Evolutionary conservation across 768 basidiomycete genomes (phyloP).

Genomic region (Pholiota conissans): DNA sequence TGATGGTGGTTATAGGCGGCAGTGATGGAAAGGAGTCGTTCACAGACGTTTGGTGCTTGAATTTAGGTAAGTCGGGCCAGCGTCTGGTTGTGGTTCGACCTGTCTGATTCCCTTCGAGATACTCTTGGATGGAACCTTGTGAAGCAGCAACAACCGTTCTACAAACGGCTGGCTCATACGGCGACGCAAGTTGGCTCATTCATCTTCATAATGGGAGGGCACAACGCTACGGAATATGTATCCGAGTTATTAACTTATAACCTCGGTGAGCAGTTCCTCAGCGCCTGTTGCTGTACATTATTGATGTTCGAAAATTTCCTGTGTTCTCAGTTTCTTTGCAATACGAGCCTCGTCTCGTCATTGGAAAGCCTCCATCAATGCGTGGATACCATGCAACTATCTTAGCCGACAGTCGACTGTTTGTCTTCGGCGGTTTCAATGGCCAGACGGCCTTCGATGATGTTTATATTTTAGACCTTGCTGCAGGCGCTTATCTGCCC

Average conservation of each 20-base stretch:
- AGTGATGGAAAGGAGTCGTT: slow-evolving; percentile 90
- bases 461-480: slow-evolving; percentile 82
- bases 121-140: slow-evolving; percentile 47
- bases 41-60: slow-evolving; percentile 83
- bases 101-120: slow-evolving; percentile 27
- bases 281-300: background rate
- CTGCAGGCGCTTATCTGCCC: slow-evolving; percentile 84
- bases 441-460: slow-evolving; percentile 85
- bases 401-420: slow-evolving; percentile 81
- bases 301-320: background rate
- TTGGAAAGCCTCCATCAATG: slow-evolving; percentile 66
- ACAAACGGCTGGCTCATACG: slow-evolving; percentile 80
- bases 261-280: slow-evolving; percentile 54
- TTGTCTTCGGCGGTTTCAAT: slow-evolving; percentile 88
- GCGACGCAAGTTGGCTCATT: slow-evolving; percentile 91
- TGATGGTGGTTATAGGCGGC: slow-evolving; percentile 89
- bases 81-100: background rate
- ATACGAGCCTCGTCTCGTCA: slow-evolving; percentile 72
- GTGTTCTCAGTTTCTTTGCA: slow-evolving; percentile 67
- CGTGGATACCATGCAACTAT: slow-evolving; percentile 87
- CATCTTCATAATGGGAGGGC: slow-evolving; percentile 87
- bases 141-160: slow-evolving; percentile 34
- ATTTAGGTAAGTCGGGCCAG: slow-evolving; percentile 62
- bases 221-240: slow-evolving; percentile 76
- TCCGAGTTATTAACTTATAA: slow-evolving; percentile 83